phyloP scores from a whole-genome alignment of 2,329 filamentous ascomycete species.

The Cladophialophora bantiana region DNA sequence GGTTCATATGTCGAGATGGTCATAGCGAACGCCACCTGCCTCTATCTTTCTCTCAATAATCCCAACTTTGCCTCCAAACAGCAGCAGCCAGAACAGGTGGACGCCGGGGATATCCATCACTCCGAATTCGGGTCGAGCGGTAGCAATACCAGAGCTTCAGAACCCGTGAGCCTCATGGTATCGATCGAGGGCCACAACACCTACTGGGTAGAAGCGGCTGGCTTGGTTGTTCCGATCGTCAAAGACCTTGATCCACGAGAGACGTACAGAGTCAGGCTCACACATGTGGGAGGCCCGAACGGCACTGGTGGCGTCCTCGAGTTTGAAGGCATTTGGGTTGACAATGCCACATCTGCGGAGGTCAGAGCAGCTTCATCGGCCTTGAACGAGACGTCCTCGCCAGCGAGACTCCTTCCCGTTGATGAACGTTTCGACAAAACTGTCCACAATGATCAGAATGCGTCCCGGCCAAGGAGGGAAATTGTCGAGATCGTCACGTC shows the following conservation, averaged over 20 bases:
- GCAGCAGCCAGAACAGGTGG: neutral
- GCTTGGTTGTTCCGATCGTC: constrained; percentile 36
- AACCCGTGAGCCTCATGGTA: constrained; percentile 24
- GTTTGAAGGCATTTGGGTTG: constrained; percentile 44
- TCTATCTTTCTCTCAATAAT: constrained; percentile 29
- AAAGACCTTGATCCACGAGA: constrained; percentile 34
- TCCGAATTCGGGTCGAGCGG: constrained; percentile 9
- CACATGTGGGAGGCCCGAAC: constrained; percentile 22
- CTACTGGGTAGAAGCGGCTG: constrained; percentile 15
- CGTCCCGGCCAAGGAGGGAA: neutral
- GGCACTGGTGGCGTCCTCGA: constrained; percentile 39
- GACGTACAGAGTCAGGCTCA: constrained; percentile 40
- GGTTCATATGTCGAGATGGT: constrained; percentile 33
- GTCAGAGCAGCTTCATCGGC: constrained; percentile 2
- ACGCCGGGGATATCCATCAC: constrained; percentile 4
- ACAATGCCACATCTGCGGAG: constrained; percentile 21
- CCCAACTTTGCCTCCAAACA: neutral
- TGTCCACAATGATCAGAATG: constrained; percentile 24
- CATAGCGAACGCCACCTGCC: constrained; percentile 28
- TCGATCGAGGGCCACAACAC: constrained; percentile 17
- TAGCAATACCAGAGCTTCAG: neutral
- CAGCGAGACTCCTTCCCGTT: constrained; percentile 1
- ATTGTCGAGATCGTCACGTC: constrained; percentile 37
- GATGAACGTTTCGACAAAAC: neutral
- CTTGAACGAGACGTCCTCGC: neutral